phyloP scores from a whole-genome alignment of 2,329 filamentous ascomycete genomes.

The Dryadomyces quercus-mongolicae region DNA sequence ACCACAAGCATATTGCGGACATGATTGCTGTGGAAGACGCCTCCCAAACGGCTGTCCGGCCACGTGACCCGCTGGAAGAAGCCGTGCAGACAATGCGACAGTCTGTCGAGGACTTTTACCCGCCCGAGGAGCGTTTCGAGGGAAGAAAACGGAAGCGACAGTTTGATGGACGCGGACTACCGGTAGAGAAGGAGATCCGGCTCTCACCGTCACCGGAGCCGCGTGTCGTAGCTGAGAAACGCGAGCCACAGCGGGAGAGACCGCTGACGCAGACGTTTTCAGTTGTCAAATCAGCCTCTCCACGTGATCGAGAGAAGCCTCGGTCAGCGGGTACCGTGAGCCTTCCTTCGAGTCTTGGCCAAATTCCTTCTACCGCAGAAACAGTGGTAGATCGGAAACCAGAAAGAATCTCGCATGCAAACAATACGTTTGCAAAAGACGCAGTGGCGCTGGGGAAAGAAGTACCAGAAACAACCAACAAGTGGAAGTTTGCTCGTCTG shows the following conservation, averaged over 20 bases:
- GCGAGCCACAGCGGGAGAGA: neutral
- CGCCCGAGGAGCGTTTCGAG: conserved; percentile 20
- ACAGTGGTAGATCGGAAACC: neutral
- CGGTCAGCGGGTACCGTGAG: no score
- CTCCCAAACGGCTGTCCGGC: conserved; percentile 32
- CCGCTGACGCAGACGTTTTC: neutral
- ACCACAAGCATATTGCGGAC: conserved; percentile 48
- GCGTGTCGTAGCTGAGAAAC: neutral
- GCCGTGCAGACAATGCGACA: conserved; percentile 64
- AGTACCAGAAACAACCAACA: neutral
- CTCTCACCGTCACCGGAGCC: neutral
- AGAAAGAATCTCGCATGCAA: neutral
- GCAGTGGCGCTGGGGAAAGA: neutral
- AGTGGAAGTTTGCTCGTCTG: conserved; percentile 62
- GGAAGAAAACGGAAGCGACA: conserved; percentile 3
- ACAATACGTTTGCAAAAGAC: neutral
- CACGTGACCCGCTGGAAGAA: conserved; percentile 26
- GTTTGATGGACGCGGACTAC: neutral
- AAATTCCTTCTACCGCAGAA: no score
- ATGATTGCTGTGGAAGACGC: conserved; percentile 35
- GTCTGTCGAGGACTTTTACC: conserved; percentile 80
- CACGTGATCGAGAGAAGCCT: neutral
- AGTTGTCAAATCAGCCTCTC: neutral
- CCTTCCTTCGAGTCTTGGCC: no score
- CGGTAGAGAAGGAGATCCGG: neutral